A percentile compares a stretch with the other conserved stretches of the same genome.
phyloP scores from a whole-genome alignment of 75 land plant species.

The Picea glauca region DNA sequence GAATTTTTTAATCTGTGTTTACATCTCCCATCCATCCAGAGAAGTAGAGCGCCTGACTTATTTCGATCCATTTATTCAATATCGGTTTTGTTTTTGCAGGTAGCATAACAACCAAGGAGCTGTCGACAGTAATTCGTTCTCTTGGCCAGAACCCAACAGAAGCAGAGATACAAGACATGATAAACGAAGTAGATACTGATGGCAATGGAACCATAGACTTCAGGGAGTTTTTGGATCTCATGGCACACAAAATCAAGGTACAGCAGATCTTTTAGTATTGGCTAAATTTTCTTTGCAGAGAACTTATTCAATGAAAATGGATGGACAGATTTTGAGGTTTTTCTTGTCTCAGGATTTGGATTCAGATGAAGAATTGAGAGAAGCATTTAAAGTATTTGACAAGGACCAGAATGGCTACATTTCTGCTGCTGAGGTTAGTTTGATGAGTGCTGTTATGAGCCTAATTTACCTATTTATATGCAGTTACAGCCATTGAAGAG shows the following conservation, averaged over 20 bases:
- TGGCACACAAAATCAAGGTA: constrained; percentile 82
- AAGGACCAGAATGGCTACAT: constrained; percentile 68
- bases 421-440: constrained; percentile 33
- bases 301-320: background rate
- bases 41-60: too few relatives aligned
- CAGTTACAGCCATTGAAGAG: too few relatives aligned
- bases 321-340: constrained; percentile 1
- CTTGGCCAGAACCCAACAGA: constrained; percentile 65
- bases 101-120: constrained; percentile 62
- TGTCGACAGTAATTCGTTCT: constrained; percentile 63
- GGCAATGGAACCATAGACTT: constrained; percentile 83
- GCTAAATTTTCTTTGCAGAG: too few relatives aligned
- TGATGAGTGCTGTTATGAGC: background rate
- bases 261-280: too few relatives aligned
- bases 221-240: constrained; percentile 69
- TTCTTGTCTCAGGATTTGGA: constrained; percentile 29
- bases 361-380: constrained; percentile 58
- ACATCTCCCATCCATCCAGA: too few relatives aligned
- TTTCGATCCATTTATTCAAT: too few relatives aligned
- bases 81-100: constrained; percentile 13
- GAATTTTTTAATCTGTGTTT: too few relatives aligned
- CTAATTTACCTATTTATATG: too few relatives aligned
- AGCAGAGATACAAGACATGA: constrained; percentile 70
- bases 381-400: constrained; percentile 74
- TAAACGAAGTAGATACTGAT: constrained; percentile 78